These are phyloP conservation scores for Cladophialophora bantiana DNA, from an alignment of 2,329 filamentous ascomycete genomes.

Conservation along the genomic window DNA sequence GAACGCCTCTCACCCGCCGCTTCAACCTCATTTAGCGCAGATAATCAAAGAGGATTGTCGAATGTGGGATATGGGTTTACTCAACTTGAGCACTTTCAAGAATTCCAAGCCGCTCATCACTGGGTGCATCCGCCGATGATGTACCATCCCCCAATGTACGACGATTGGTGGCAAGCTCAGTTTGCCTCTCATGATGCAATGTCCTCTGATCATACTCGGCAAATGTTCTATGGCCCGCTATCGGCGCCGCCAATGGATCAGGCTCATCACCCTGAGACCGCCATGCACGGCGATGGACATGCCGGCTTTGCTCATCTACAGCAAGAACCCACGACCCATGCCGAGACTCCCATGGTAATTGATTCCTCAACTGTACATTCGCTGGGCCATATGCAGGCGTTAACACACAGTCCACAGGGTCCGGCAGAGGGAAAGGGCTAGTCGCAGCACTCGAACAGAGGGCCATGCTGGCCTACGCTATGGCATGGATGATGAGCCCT, in stretches of 20 bases:
- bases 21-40: slow-evolving; percentile 24
- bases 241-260: slow-evolving; percentile 1
- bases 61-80: slow-evolving; percentile 14
- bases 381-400: slow-evolving; percentile 1
- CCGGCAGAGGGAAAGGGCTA: neutral
- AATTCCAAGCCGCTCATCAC: slow-evolving; percentile 16
- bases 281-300: slow-evolving; percentile 4
- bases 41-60: slow-evolving; percentile 25
- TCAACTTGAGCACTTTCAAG: slow-evolving; percentile 6
- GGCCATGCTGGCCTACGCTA: neutral
- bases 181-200: slow-evolving; percentile 10
- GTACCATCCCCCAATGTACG: slow-evolving; percentile 29
- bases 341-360: slow-evolving; percentile 8
- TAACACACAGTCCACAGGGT: neutral
- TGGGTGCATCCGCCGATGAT: slow-evolving; percentile 30
- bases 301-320: neutral
- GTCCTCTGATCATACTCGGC: slow-evolving; percentile 12
- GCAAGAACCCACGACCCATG: neutral
- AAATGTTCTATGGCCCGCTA: slow-evolving; percentile 13
- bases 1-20: slow-evolving; percentile 21
- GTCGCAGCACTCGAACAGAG: neutral
- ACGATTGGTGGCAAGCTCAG: slow-evolving; percentile 26
- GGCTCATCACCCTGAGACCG: slow-evolving; percentile 8
- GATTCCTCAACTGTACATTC: slow-evolving; percentile 14
- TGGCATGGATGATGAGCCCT: neutral